Evolutionary conservation across 768 basidiomycete species (phyloP).

Genomic region (Hypsizygus marmoreus): DNA sequence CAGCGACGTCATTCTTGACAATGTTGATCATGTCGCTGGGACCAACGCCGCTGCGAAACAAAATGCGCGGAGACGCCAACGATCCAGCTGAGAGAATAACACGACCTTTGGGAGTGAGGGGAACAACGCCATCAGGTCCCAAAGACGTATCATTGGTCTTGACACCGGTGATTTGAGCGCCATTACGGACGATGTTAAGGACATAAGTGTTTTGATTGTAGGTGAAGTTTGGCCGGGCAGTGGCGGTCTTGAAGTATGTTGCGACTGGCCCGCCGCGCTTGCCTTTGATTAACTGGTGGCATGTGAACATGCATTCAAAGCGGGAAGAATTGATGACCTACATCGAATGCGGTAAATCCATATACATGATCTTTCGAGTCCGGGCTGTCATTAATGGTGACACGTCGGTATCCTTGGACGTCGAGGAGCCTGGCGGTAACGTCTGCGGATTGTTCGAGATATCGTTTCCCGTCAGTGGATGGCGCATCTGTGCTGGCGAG

Average conservation of each 20-base stretch:
- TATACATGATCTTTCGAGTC: conserved; percentile 60
- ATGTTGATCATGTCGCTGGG: conserved; percentile 57
- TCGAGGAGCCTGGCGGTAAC: conserved; percentile 47
- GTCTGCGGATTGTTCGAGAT: conserved; percentile 50
- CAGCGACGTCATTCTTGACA: conserved; percentile 47
- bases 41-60: conserved; percentile 65
- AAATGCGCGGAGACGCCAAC: conserved; percentile 55
- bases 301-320: background rate
- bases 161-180: conserved; percentile 57
- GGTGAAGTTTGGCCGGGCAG: conserved; percentile 50
- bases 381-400: conserved; percentile 58
- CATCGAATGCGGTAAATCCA: conserved; percentile 52
- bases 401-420: conserved; percentile 50
- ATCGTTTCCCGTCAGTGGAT: conserved; percentile 60
- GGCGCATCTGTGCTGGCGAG: conserved; percentile 60
- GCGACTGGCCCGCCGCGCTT: conserved; percentile 59
- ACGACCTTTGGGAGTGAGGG: conserved; percentile 54
- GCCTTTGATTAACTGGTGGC: conserved; percentile 40
- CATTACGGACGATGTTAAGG: conserved; percentile 56
- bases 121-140: conserved; percentile 56
- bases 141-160: conserved; percentile 60
- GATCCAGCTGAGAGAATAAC: conserved; percentile 62
- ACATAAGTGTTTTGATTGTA: conserved; percentile 52
- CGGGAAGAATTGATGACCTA: conserved; percentile 20
- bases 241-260: conserved; percentile 62